Evolutionary conservation across 306 rosid species (phyloP).

Genomic region (Castanea crenata): DNA sequence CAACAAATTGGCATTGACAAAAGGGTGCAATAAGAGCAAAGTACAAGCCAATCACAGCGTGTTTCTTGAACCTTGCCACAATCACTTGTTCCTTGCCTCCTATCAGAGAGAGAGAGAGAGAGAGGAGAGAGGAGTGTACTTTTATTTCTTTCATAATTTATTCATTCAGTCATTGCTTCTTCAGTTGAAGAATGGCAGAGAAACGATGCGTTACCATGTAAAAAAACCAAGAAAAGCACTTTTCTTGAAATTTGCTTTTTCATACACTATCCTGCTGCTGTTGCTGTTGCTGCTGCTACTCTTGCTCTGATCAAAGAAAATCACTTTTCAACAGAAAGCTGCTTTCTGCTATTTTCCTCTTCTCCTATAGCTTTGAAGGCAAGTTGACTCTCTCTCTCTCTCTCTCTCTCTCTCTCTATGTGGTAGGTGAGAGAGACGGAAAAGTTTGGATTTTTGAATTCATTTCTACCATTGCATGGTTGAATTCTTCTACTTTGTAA

Average conservation of each 20-base stretch:
- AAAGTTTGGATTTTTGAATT: slow-evolving; percentile 18
- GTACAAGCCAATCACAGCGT: too few relatives aligned
- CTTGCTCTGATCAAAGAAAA: background rate
- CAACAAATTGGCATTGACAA: too few relatives aligned
- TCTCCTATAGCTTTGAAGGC: slow-evolving; percentile 30
- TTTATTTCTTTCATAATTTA: background rate
- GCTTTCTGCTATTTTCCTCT: slow-evolving; percentile 21
- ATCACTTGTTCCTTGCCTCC: background rate
- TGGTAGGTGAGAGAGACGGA: background rate
- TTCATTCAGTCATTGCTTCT: background rate
- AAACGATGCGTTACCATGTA: background rate
- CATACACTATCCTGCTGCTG: background rate
- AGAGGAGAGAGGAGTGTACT: background rate
- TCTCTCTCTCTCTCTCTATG: background rate
- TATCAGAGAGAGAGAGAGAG: background rate
- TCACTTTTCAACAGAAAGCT: slow-evolving; percentile 4
- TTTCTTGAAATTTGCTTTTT: slow-evolving; percentile 1
- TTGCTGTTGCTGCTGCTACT: background rate
- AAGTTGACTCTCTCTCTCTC: slow-evolving; percentile 2
- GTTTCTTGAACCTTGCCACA: background rate
- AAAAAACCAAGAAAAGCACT: background rate
- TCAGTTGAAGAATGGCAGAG: background rate
- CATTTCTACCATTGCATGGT: background rate
- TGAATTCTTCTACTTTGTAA: background rate
- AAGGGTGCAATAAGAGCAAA: too few relatives aligned